phyloP scores from a whole-genome alignment of 805 yeast species.

The Jamesozyma piceae region DNA sequence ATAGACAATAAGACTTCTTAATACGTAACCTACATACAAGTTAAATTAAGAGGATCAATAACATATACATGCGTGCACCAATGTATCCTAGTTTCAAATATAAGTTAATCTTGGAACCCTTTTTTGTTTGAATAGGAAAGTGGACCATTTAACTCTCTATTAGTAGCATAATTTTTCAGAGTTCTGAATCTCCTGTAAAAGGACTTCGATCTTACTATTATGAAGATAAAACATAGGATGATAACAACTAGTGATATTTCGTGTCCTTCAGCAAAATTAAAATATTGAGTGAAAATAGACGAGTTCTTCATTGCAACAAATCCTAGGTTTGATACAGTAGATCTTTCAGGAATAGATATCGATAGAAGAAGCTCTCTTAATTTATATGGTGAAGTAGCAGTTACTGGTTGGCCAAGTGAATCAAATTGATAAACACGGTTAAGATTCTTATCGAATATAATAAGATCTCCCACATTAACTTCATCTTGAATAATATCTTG shows the following conservation, averaged over 20 bases:
- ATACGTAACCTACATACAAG: background rate
- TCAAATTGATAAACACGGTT: constrained; percentile 28
- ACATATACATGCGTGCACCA: no score
- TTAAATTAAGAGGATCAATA: no score
- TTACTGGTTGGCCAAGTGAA: constrained; percentile 32
- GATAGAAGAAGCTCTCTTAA: constrained; percentile 34
- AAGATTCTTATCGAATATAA: constrained; percentile 40
- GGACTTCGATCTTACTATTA: background rate
- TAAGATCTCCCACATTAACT: constrained; percentile 42
- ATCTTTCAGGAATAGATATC: constrained; percentile 29
- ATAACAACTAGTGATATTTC: background rate
- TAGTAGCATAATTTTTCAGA: constrained; percentile 12
- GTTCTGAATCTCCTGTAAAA: background rate
- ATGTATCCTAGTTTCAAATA: no score
- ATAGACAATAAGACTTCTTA: background rate
- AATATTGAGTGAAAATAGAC: background rate
- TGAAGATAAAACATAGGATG: background rate
- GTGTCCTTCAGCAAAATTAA: background rate
- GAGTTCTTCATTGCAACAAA: background rate
- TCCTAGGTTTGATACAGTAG: constrained; percentile 1
- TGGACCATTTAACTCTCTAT: constrained; percentile 18
- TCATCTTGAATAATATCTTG: constrained; percentile 17
- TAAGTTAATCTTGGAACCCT: background rate
- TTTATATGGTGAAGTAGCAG: constrained; percentile 28
- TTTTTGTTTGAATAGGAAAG: background rate